A percentile compares a stretch with the other conserved stretches of the same genome.
These are phyloP conservation scores for Arabidopsis arenosa DNA, from an alignment of 345 rosid species.

Conservation along the genomic window DNA sequence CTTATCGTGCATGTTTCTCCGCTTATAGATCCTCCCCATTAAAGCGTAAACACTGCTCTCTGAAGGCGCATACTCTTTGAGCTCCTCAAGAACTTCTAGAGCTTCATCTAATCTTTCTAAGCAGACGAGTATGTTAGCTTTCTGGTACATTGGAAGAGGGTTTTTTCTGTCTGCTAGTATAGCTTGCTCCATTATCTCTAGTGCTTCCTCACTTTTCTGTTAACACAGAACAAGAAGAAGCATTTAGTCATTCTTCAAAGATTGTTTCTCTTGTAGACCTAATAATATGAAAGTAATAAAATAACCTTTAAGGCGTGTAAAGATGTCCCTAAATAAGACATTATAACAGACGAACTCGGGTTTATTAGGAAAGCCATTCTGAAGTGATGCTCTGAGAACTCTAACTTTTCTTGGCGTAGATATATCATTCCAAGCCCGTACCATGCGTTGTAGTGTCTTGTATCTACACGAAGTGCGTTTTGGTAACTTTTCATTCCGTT, in stretches of 20 bases:
- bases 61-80: conserved; percentile 88
- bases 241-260: conserved; percentile 21
- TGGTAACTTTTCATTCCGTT: conserved; percentile 94
- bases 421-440: conserved; percentile 97
- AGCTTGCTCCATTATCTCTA: conserved; percentile 91
- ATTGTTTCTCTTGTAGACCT: background rate
- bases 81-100: conserved; percentile 86
- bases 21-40: conserved; percentile 91
- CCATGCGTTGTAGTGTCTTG: conserved; percentile 96
- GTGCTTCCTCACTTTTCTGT: conserved; percentile 90
- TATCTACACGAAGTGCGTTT: conserved; percentile 84
- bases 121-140: conserved; percentile 83
- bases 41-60: conserved; percentile 94
- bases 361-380: conserved; percentile 86
- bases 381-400: conserved; percentile 97
- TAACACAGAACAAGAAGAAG: conserved; percentile 7
- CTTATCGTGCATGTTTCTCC: conserved; percentile 74
- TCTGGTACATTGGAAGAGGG: conserved; percentile 98
- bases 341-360: conserved; percentile 88
- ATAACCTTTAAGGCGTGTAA: conserved; percentile 81
- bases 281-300: conserved; percentile 14
- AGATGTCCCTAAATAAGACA: conserved; percentile 94
- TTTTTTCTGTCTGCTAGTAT: conserved; percentile 88
- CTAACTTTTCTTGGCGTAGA: conserved; percentile 93
- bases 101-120: conserved; percentile 88